Base-by-base conservation (phyloP, 345 rosid genomes). In the Pugionium dolabratum region DNA sequence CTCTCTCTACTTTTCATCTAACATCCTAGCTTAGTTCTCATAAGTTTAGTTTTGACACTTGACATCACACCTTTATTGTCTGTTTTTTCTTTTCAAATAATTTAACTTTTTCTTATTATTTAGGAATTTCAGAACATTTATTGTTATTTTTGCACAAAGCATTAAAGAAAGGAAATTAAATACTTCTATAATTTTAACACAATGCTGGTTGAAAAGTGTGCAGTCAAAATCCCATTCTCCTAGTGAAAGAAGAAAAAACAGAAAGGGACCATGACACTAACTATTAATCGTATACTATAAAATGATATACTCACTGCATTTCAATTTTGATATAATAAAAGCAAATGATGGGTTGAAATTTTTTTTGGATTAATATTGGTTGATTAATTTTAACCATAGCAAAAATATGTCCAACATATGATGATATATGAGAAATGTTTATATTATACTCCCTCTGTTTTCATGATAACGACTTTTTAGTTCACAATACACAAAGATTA, bases 41-140 rank as follows among this genome's bases (percentile, higher is more conserved):
- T 49, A 55, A 64, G 31, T 48, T 49, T 40, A n/a, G 30, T 64
- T 18, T 18, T 18, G 18, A 18, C 18, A 18, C 18, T 18, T 63
- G 75, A 71, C 70, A 49, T 47, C 75, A 50, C 26, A 49, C 32
- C 58, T 64, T 57, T 52, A 29, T 62, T 35, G 5, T 41, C 29
- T 34, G 1, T 62, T 30, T 31, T 41, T 25, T 28, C 6, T 43
- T n/a, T 27, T 18, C 37, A 6, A 7, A 52, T 30, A 6, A 30
- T 18, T 29, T 11, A 4, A 4, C 18, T 18, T 18, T 11, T 1
- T 5, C 26, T 11, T 68, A 8, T 59, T 37, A 46, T 25, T 47
- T 46, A 37, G 3, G 9, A 25, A 2, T 39, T 54, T 39, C 6
- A n/a, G 55, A 41, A 7, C 11, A 32, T 63, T 71, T 4, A 39